Evolutionary conservation across 352 stramenopile genomes (phyloP), one percentile per base, ranked within the genome.

Genomic region (Phytophthora pseudosyringae): DNA sequence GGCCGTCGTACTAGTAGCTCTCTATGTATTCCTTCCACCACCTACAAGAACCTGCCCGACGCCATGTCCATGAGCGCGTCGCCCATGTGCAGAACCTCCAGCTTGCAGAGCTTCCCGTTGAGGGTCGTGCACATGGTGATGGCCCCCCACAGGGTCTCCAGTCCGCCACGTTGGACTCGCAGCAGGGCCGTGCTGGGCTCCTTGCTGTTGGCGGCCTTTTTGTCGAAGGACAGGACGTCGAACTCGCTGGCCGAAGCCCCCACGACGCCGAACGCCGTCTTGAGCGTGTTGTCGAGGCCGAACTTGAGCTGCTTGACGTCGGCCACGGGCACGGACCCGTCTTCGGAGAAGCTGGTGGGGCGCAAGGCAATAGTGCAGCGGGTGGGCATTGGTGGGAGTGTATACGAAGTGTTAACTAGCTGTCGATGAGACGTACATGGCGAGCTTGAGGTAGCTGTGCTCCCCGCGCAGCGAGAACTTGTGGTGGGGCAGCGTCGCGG

Each of bases 281-380:
- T 88, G 49, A 90, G 67, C 39, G 80, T 83, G 68, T 86, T 91
- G 69, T 90, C 78, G 45, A 94, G 51, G 18, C 72, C 70, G 57
- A 92, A 91, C 62, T 91, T 91, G 47, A 94, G 67, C 18, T 70
- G 76, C 66, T 90, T 92, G 38, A 75, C 47, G 51, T 92, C 85
- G 38, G 44, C 59, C 40, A 87, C 71, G 10, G 65, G 62, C 7
- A 55, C 41, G 2, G 69, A 57, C 5, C 65, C 75, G 56, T 89
- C 76, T 13, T 91, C 81, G 10, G 77, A 80, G 61, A 90, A 75
- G 39, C 84, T 93, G 45, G 16, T 11, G 53, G 45, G 5, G 21
- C 21, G 21, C 21, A 21, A 21, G 31, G n/a, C 36, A 26, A 33
- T n/a, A 52, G 46, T 15, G 38, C 31, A 38, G 16, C 25, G 5